Percentiles rank a stretch among this genome's conserved stretches.
Conservation (phyloP, 2,329 filamentous ascomycete genomes). For the Mariannaea sp. region DNA sequence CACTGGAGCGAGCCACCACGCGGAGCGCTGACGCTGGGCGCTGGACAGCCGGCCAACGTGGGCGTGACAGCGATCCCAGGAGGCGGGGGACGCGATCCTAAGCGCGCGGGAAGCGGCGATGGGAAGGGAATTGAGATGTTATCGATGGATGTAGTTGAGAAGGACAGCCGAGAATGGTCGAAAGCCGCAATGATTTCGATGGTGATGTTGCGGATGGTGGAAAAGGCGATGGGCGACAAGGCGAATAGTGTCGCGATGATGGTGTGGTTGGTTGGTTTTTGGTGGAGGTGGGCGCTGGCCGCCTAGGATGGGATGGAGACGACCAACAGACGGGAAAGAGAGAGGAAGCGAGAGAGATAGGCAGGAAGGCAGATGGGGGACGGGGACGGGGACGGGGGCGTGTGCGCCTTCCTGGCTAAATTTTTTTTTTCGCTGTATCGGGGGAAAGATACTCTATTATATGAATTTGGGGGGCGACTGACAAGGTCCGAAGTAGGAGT, state of each 20-base stretch:
- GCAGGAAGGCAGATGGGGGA: constrained; percentile 6
- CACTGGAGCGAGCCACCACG: constrained; percentile 42
- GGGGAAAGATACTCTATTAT: constrained; percentile 19
- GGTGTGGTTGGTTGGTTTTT: constrained; percentile 24
- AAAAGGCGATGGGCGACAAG: constrained; percentile 16
- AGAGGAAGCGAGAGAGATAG: constrained; percentile 17
- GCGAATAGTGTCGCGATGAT: constrained; percentile 22
- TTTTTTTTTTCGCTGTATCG: constrained; percentile 21
- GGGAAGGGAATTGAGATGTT: constrained; percentile 24
- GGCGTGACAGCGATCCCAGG: constrained; percentile 39
- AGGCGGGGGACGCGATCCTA: constrained; percentile 38
- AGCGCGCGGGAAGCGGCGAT: constrained; percentile 33
- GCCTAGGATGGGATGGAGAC: constrained; percentile 22
- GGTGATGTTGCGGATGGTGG: constrained; percentile 11
- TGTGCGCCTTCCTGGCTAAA: constrained; percentile 11
- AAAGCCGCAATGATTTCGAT: constrained; percentile 8
- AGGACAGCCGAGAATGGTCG: not conserved
- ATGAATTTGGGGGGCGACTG: constrained; percentile 16
- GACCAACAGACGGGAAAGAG: constrained; percentile 21
- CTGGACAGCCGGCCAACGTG: constrained; percentile 42
- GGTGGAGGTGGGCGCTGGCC: constrained; percentile 24
- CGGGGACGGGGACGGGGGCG: constrained; percentile 10
- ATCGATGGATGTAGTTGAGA: constrained; percentile 10
- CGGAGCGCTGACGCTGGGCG: constrained; percentile 35
- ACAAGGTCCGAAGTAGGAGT: constrained; percentile 13